These are phyloP conservation scores for Calonectria montana DNA, from an alignment of 2,329 filamentous ascomycete species.

Conservation along the genomic window DNA sequence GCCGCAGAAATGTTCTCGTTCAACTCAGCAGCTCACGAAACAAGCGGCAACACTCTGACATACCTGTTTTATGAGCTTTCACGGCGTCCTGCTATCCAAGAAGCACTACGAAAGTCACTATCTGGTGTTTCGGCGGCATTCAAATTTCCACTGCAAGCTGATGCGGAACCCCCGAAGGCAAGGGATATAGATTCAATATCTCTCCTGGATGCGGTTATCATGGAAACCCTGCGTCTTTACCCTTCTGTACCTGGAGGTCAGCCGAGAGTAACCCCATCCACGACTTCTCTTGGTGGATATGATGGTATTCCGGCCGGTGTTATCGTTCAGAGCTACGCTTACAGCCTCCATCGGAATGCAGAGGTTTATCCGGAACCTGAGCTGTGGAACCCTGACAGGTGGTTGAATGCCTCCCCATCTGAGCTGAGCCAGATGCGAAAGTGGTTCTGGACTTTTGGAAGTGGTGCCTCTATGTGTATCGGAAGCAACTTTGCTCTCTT, in stretches of 20 bases:
- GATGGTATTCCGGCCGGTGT: neutral
- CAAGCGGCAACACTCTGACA: slow-evolving; percentile 2
- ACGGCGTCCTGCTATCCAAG: neutral
- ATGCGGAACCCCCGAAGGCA: neutral
- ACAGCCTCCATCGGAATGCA: slow-evolving; percentile 2
- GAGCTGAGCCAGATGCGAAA: neutral
- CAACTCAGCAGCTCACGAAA: slow-evolving; percentile 13
- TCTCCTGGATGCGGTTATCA: slow-evolving; percentile 17
- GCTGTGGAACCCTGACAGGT: neutral
- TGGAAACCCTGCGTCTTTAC: slow-evolving; percentile 27
- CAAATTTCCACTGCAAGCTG: neutral
- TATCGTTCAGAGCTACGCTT: slow-evolving; percentile 21
- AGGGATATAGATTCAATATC: neutral
- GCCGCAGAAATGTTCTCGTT: slow-evolving; percentile 12
- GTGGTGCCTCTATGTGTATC: slow-evolving; percentile 19
- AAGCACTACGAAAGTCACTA: neutral
- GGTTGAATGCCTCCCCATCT: neutral
- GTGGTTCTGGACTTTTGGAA: slow-evolving; percentile 25
- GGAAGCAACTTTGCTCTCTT: slow-evolving; percentile 21
- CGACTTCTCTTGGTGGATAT: neutral
- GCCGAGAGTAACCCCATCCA: neutral
- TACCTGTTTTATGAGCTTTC: neutral
- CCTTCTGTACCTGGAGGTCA: slow-evolving; percentile 24
- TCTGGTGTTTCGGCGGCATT: neutral
- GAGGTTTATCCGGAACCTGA: neutral